Conservation (phyloP, 164 flowering plant species). For the Piper longum region DNA sequence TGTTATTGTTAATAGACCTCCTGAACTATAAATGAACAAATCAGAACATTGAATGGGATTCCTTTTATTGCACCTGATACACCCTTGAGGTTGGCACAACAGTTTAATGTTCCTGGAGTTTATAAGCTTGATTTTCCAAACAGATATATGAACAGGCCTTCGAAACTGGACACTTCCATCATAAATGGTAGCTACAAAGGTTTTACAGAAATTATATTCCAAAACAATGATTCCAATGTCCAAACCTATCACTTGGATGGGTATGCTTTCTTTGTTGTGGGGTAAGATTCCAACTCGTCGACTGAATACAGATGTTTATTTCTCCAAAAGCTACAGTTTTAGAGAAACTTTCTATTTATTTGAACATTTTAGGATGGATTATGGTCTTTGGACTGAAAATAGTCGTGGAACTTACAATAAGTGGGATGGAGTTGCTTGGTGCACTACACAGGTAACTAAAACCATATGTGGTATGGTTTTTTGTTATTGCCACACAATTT, state of each 20-base stretch:
- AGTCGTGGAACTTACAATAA: slow-evolving; percentile 83
- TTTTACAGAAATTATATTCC: slow-evolving; percentile 80
- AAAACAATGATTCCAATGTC: slow-evolving; percentile 62
- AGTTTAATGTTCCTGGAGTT: slow-evolving; percentile 58
- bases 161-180: slow-evolving; percentile 71
- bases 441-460: slow-evolving; percentile 55
- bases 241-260: slow-evolving; percentile 91
- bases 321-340: background rate
- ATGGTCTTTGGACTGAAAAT: slow-evolving; percentile 80
- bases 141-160: slow-evolving; percentile 59
- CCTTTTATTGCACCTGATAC: slow-evolving; percentile 73
- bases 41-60: slow-evolving; percentile 71
- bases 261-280: slow-evolving; percentile 92
- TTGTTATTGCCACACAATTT: background rate
- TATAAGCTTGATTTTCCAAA: slow-evolving; percentile 85
- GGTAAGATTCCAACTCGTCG: slow-evolving; percentile 34
- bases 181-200: slow-evolving; percentile 81
- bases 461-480: background rate
- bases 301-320: no score
- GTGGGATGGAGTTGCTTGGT: slow-evolving; percentile 92
- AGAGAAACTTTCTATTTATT: slow-evolving; percentile 5
- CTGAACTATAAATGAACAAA: slow-evolving; percentile 65
- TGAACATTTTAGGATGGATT: slow-evolving; percentile 62
- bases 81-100: slow-evolving; percentile 74
- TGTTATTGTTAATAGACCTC: slow-evolving; percentile 55